Percentiles rank a stretch among this genome's conserved stretches.
Evolutionary conservation across 192 early-diverging fungal species (phyloP).

Genomic region (Rhizophagus prolifer): DNA sequence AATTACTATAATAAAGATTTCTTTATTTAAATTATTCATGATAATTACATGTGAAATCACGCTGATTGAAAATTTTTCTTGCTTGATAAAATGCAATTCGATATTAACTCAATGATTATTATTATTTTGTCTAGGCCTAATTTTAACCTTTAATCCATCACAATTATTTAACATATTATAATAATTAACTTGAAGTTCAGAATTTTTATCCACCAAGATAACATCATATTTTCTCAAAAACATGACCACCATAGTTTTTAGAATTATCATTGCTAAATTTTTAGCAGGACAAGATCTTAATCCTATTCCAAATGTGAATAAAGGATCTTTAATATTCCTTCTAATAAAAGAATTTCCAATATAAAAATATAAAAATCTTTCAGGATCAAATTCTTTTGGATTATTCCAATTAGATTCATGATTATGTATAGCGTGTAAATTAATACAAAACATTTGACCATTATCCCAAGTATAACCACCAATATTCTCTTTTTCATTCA

Average conservation of each 20-base stretch:
- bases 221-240: neutral
- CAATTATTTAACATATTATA: neutral
- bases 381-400: conserved; percentile 19
- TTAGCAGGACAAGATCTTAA: neutral
- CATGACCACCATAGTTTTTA: neutral
- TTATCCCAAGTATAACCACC: conserved; percentile 4
- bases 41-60: too few relatives aligned
- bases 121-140: neutral
- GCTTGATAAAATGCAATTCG: too few relatives aligned
- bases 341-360: neutral
- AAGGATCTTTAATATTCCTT: neutral
- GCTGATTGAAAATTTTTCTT: too few relatives aligned
- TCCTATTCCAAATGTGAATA: neutral
- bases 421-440: neutral
- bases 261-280: neutral
- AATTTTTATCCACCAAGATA: neutral
- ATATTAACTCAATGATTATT: neutral
- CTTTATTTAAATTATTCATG: too few relatives aligned
- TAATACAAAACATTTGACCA: conserved; percentile 1
- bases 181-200: neutral
- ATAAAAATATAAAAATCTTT: conserved; percentile 4
- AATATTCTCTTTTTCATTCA: neutral
- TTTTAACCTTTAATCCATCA: neutral
- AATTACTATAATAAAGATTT: too few relatives aligned
- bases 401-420: neutral